Percentiles rank a stretch among this genome's conserved stretches.
These are phyloP conservation scores for Leptomonas seymouri DNA, from an alignment of 208 protist genomes.

Conservation along the genomic window DNA sequence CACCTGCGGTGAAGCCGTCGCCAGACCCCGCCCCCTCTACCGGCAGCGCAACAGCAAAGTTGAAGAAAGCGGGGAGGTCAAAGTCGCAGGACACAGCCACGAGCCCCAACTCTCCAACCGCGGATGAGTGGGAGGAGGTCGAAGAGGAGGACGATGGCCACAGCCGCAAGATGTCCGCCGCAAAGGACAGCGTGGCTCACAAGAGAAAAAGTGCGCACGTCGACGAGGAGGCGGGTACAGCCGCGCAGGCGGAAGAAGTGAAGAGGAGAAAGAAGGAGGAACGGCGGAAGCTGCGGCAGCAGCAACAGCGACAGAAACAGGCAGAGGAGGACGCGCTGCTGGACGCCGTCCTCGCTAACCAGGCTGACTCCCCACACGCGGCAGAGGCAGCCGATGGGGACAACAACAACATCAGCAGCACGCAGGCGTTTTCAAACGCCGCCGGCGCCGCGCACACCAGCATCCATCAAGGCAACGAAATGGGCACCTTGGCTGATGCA, in stretches of 20 bases:
- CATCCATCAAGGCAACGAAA: background rate
- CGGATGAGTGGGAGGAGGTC: constrained; percentile 32
- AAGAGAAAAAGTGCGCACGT: background rate
- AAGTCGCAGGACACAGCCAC: background rate
- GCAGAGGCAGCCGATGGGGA: background rate
- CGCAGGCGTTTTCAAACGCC: constrained; percentile 1
- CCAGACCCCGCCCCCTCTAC: background rate
- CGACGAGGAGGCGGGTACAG: background rate
- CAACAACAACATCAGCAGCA: constrained; percentile 8
- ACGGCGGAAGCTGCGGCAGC: constrained; percentile 38
- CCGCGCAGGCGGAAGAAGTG: constrained; percentile 21
- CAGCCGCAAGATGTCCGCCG: background rate
- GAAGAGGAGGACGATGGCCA: constrained; percentile 4
- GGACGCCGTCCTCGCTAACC: constrained; percentile 50
- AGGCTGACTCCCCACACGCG: constrained; percentile 7
- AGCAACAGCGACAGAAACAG: constrained; percentile 44
- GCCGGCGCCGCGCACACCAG: background rate
- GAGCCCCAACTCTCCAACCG: background rate
- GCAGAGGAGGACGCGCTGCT: constrained; percentile 79
- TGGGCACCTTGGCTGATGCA: background rate
- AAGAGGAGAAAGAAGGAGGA: constrained; percentile 39
- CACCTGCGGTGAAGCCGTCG: background rate
- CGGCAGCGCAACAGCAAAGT: background rate
- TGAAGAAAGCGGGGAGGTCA: background rate
- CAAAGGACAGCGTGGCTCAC: background rate